Evolutionary conservation across 352 stramenopile genomes (phyloP).

Genomic region (Blastocystis sp.): DNA sequence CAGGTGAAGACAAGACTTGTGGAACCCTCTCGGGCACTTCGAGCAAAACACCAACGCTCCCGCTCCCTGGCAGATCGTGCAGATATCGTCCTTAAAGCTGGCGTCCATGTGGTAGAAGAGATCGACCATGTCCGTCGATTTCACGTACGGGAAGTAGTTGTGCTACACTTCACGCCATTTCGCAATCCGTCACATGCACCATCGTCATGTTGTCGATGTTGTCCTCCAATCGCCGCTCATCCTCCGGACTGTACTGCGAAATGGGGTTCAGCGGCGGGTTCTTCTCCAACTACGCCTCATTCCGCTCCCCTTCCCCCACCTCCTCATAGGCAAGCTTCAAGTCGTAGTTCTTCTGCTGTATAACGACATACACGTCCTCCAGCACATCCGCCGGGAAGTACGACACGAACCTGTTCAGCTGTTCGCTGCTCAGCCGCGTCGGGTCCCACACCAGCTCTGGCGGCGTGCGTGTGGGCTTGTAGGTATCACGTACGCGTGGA

Average conservation of each 20-base stretch:
- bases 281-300: conserved; percentile 18
- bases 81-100: conserved; percentile 60
- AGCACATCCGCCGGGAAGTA: conserved; percentile 38
- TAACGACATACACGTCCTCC: conserved; percentile 45
- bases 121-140: conserved; percentile 35
- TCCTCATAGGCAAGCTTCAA: conserved; percentile 38
- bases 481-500: neutral
- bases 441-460: conserved; percentile 42
- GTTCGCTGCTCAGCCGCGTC: neutral
- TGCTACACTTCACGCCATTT: neutral
- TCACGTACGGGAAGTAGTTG: conserved; percentile 43
- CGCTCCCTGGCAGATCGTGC: conserved; percentile 23
- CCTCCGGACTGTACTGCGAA: conserved; percentile 25
- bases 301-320: neutral
- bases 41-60: conserved; percentile 43
- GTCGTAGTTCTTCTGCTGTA: conserved; percentile 23
- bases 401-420: conserved; percentile 14
- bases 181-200: conserved; percentile 19
- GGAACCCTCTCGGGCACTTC: conserved; percentile 45
- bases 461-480: neutral
- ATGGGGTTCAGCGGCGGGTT: conserved; percentile 50
- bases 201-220: conserved; percentile 51
- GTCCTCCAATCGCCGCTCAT: conserved; percentile 51
- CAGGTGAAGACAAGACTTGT: conserved; percentile 10
- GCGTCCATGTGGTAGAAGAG: conserved; percentile 59